These are phyloP conservation scores for Karstenula rhodostoma DNA, from an alignment of 2,329 filamentous ascomycete genomes.

Conservation along the genomic window DNA sequence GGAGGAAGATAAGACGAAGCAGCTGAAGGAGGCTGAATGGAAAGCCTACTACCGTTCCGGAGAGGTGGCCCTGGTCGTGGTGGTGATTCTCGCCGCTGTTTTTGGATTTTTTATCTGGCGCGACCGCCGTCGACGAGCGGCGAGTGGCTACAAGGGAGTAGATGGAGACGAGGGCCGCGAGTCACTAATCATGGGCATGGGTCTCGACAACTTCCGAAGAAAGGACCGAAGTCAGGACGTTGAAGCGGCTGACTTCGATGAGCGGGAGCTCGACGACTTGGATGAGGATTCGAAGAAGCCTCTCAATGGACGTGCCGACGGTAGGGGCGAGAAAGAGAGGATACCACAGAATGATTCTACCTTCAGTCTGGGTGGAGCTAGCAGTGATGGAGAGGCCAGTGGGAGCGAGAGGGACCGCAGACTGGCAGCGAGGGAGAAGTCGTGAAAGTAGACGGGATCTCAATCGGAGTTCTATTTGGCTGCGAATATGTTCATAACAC, in stretches of 20 bases:
- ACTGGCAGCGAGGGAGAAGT: slow-evolving; percentile 35
- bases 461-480: neutral
- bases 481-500: neutral
- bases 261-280: slow-evolving; percentile 66
- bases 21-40: slow-evolving; percentile 86
- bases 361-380: slow-evolving; percentile 60
- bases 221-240: slow-evolving; percentile 57
- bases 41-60: slow-evolving; percentile 87
- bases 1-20: slow-evolving; percentile 73
- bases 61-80: slow-evolving; percentile 83
- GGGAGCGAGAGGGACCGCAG: slow-evolving; percentile 45
- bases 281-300: slow-evolving; percentile 40
- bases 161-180: slow-evolving; percentile 54
- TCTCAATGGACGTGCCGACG: slow-evolving; percentile 34
- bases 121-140: slow-evolving; percentile 56
- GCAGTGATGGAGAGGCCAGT: slow-evolving; percentile 48
- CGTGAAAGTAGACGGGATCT: slow-evolving; percentile 11
- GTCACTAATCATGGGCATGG: slow-evolving; percentile 54
- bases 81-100: slow-evolving; percentile 73
- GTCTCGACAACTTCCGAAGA: slow-evolving; percentile 58
- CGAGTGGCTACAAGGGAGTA: slow-evolving; percentile 55
- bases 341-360: slow-evolving; percentile 48
- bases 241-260: slow-evolving; percentile 69
- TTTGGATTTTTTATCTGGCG: slow-evolving; percentile 79
- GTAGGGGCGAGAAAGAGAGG: slow-evolving; percentile 37